Evolutionary conservation across 148 eudicot species (phyloP).

Genomic region (Chenopodium berlandieri): DNA sequence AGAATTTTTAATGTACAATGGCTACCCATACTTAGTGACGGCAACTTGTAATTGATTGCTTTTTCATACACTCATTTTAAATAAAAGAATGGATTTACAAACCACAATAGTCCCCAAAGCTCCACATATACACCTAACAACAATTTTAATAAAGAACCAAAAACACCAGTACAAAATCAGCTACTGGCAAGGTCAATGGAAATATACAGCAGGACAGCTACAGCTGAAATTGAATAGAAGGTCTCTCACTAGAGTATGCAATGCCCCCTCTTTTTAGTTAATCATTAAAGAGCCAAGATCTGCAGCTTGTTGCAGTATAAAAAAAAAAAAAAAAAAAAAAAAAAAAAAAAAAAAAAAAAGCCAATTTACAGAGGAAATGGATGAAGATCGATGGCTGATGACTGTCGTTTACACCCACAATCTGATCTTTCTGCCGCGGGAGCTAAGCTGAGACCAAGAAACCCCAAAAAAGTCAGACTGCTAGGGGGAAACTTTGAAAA

Average conservation of each 20-base stretch:
- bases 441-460: constrained; percentile 1
- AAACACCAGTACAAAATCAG: background rate
- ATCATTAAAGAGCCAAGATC: background rate
- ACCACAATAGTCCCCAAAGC: background rate
- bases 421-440: background rate
- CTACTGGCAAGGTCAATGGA: background rate
- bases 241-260: background rate
- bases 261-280: background rate
- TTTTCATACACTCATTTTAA: constrained; percentile 15
- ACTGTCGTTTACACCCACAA: background rate
- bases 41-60: constrained; percentile 8
- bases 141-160: background rate
- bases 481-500: background rate
- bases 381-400: background rate
- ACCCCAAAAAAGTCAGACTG: background rate
- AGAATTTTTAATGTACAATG: constrained; percentile 26
- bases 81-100: background rate
- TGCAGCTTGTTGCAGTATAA: constrained; percentile 6
- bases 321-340: background rate
- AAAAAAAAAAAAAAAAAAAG: background rate
- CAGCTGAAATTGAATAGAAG: constrained; percentile 8
- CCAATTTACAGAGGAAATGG: background rate
- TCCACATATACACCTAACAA: background rate
- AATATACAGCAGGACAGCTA: background rate
- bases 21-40: constrained; percentile 35